Conservation (phyloP, 2,329 filamentous ascomycete genomes). For the Apiospora malaysiana region DNA sequence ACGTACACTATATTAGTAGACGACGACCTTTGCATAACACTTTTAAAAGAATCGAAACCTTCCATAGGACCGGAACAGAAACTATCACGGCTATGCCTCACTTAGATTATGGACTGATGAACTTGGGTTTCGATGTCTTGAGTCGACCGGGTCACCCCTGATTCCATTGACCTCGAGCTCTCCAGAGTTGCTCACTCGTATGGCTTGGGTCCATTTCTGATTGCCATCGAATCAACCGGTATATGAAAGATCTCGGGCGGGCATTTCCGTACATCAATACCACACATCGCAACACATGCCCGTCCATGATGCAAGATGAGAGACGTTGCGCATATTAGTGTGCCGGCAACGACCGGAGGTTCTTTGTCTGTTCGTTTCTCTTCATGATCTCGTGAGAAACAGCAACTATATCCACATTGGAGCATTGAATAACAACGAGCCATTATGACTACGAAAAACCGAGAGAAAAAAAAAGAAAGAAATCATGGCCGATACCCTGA, state of each 20-base stretch:
- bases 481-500: constrained; percentile 5
- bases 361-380: neutral
- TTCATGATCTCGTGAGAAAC: constrained; percentile 11
- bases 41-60: neutral
- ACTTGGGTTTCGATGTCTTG: neutral
- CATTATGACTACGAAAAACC: constrained; percentile 1
- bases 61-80: neutral
- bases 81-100: neutral
- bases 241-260: too few relatives aligned
- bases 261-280: neutral
- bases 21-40: neutral
- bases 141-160: neutral
- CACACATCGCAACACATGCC: neutral
- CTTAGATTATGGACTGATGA: neutral
- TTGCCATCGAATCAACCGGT: too few relatives aligned
- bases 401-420: neutral
- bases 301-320: neutral
- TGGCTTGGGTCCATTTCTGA: too few relatives aligned
- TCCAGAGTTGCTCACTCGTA: too few relatives aligned
- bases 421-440: neutral
- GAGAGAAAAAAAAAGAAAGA: neutral
- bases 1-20: too few relatives aligned
- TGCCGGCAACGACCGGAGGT: neutral
- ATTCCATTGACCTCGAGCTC: neutral
- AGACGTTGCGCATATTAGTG: too few relatives aligned